These are phyloP conservation scores for Kluyveromyces marxianus DNA, from an alignment of 1,139 yeast species.

Conservation along the genomic window DNA sequence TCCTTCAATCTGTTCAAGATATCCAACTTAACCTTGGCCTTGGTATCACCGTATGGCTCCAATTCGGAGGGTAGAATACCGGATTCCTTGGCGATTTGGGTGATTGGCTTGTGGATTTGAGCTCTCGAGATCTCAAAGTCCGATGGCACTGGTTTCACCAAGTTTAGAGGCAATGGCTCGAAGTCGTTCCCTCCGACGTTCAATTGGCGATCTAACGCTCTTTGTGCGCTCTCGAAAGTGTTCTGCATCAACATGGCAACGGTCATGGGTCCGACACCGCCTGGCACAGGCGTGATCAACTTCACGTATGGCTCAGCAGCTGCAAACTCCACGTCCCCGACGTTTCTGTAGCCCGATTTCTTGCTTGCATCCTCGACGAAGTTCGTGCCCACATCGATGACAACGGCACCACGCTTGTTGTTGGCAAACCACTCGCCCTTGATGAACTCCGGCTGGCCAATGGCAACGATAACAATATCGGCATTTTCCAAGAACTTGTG, in stretches of 20 bases:
- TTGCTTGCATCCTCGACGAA: constrained; percentile 68
- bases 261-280: constrained; percentile 99
- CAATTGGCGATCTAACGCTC: constrained; percentile 26
- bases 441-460: constrained; percentile 77
- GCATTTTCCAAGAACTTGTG: constrained; percentile 59
- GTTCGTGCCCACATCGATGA: constrained; percentile 95
- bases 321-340: constrained; percentile 88
- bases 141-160: constrained; percentile 80
- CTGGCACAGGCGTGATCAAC: constrained; percentile 93
- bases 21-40: constrained; percentile 81
- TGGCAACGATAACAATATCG: constrained; percentile 87
- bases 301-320: constrained; percentile 61
- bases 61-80: constrained; percentile 78
- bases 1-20: constrained; percentile 63
- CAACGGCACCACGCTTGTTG: constrained; percentile 64
- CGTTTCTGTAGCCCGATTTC: constrained; percentile 79
- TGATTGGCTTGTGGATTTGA: constrained; percentile 80
- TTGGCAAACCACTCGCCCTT: constrained; percentile 72
- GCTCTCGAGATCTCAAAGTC: constrained; percentile 89
- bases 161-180: constrained; percentile 53
- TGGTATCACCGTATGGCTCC: constrained; percentile 86
- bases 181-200: constrained; percentile 13
- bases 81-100: constrained; percentile 74
- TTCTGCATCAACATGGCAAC: constrained; percentile 92
- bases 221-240: constrained; percentile 74